Evolutionary conservation across 805 yeast genomes (phyloP).

Genomic region (Saturnispora saitoi): DNA sequence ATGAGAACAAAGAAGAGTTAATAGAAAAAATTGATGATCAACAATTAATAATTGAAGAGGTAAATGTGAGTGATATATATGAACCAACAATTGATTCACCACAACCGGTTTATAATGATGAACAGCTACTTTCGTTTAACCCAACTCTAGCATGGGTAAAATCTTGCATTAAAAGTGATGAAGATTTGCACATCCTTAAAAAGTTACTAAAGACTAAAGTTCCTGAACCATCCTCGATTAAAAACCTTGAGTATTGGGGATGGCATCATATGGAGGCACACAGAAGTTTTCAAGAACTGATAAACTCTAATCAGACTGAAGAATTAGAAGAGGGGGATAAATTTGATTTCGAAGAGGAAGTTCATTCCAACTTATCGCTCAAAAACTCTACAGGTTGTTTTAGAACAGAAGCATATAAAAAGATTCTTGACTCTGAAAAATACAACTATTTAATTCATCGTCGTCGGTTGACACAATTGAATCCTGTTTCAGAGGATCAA

Average conservation of each 20-base stretch:
- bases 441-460: constrained; percentile 77
- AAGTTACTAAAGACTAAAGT: constrained; percentile 31
- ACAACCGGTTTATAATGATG: constrained; percentile 43
- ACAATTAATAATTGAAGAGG: background rate
- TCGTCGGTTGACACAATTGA: constrained; percentile 51
- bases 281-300: constrained; percentile 29
- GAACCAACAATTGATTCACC: constrained; percentile 48
- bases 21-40: background rate
- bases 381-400: constrained; percentile 51
- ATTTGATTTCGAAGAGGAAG: constrained; percentile 24
- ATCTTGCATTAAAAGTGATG: constrained; percentile 56
- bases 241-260: constrained; percentile 50
- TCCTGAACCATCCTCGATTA: constrained; percentile 13
- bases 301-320: constrained; percentile 16
- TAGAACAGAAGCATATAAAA: constrained; percentile 63
- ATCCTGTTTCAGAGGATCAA: constrained; percentile 56
- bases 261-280: constrained; percentile 36
- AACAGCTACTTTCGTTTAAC: constrained; percentile 29
- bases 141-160: constrained; percentile 45
- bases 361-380: constrained; percentile 19
- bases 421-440: constrained; percentile 66
- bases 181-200: constrained; percentile 53
- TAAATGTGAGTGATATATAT: constrained; percentile 29
- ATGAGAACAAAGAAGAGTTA: background rate
- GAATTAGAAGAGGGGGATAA: constrained; percentile 22